Base-by-base conservation (phyloP, 352 stramenopile genomes). In the Globisporangium irregulare region DNA sequence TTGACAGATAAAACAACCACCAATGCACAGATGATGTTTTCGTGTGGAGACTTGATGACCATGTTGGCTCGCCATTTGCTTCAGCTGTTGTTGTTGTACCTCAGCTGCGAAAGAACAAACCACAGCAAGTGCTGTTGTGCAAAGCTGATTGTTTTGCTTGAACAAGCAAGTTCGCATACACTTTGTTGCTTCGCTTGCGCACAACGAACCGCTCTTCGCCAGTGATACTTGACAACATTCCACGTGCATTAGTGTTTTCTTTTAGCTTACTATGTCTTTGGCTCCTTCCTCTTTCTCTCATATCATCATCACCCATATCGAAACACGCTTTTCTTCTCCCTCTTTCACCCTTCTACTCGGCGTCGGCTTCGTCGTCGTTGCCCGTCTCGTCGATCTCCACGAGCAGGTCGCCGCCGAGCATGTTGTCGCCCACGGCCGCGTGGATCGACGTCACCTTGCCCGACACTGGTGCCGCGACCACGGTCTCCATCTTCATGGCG, bases 401-500 rank as follows among this genome's bases (percentile, higher is more conserved):
- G 51, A 99, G 76, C 56, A 99, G 81, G 79, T 99, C 97, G 41
- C 95, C 97, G 41, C 81, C 91, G 56, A 96, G 82, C 68, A 99
- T 91, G 76, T 96, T 97, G 80, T 99, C 97, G 56, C 95, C 95
- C 34, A 97, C 93, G 38, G 86, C 89, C 2, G 98, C 94, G 65
- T 90, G 82, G 60, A 99, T 89, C 58, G 84, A 72, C 73, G 90
- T 95, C 32, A 99, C 84, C 64, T 90, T 88, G 67, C 97, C 97
- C 50, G 80, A 84, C 59, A 95, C 89, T 1, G 97, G 91, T 27
- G 95, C 91, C 51, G 91, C 77, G 38, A 99, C 94, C 32, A 97
- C 90, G 3, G 96, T 99, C 84, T 99, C 97, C 97, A 99, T 99
- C 84, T 99, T 99, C 96, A 99, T 99, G 63, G 97, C 97, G 36